Conservation (phyloP, 345 rosid genomes). For the Gossypium longicalyx region DNA sequence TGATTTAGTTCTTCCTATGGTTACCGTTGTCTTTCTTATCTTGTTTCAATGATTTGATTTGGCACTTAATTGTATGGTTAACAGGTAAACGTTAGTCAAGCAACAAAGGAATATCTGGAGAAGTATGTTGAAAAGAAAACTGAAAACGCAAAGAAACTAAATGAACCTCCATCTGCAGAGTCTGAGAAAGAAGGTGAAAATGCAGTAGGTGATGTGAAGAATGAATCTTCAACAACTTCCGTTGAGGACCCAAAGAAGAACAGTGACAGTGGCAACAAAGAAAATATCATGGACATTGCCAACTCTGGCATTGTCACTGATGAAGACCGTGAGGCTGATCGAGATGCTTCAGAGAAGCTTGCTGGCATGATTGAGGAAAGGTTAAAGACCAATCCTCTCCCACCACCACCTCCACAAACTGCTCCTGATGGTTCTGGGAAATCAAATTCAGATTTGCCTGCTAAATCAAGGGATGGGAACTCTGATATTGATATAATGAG, state of each 20-base stretch:
- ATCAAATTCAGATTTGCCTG: constrained; percentile 42
- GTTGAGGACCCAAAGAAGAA: constrained; percentile 45
- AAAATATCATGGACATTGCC: constrained; percentile 45
- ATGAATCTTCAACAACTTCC: constrained; percentile 29
- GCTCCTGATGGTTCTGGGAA: constrained; percentile 48
- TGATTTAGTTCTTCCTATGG: background rate
- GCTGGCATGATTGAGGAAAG: constrained; percentile 73
- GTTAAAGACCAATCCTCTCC: constrained; percentile 72
- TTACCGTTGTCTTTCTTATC: background rate
- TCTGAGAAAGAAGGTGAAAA: constrained; percentile 46
- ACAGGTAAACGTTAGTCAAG: constrained; percentile 87
- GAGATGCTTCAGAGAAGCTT: constrained; percentile 66
- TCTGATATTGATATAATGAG: constrained; percentile 42
- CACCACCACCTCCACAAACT: constrained; percentile 74
- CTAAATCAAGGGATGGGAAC: constrained; percentile 66
- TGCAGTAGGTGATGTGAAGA: constrained; percentile 37
- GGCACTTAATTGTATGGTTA: constrained; percentile 11
- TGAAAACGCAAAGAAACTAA: constrained; percentile 59
- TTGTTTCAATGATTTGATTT: constrained; percentile 13
- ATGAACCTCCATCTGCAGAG: constrained; percentile 43
- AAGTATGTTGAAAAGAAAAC: constrained; percentile 77
- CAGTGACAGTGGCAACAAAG: constrained; percentile 45
- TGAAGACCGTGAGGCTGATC: constrained; percentile 80
- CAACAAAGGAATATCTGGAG: constrained; percentile 78
- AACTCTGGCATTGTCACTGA: constrained; percentile 73